These are phyloP conservation scores for Phytophthora aleatoria DNA, from an alignment of 352 stramenopile genomes.

Conservation along the genomic window DNA sequence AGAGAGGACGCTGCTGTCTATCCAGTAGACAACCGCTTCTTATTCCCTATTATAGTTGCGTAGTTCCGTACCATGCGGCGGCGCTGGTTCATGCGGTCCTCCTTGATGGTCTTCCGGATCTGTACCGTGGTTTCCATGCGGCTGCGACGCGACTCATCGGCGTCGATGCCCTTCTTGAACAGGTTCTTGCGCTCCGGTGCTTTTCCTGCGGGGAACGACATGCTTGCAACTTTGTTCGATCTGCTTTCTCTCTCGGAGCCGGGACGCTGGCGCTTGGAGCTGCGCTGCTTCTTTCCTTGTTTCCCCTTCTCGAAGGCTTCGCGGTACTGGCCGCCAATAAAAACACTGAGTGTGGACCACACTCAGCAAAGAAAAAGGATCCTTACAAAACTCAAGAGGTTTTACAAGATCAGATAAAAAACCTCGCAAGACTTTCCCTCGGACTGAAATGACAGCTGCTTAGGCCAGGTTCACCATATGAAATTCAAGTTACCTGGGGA, in stretches of 20 bases:
- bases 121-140: constrained; percentile 84
- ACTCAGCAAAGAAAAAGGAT: constrained; percentile 20
- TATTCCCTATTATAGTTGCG: background rate
- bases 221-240: constrained; percentile 26
- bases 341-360: constrained; percentile 30
- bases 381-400: constrained; percentile 25
- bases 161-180: constrained; percentile 84
- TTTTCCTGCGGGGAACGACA: constrained; percentile 77
- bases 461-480: background rate
- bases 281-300: constrained; percentile 37
- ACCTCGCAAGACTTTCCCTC: constrained; percentile 22
- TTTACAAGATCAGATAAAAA: constrained; percentile 25
- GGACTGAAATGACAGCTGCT: too few relatives aligned
- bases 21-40: background rate
- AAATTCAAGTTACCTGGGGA: background rate
- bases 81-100: constrained; percentile 82
- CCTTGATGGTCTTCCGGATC: constrained; percentile 86
- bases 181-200: constrained; percentile 74
- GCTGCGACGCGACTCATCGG: constrained; percentile 73
- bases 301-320: constrained; percentile 33
- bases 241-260: constrained; percentile 6
- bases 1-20: background rate
- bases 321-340: constrained; percentile 34
- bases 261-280: constrained; percentile 21
- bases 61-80: constrained; percentile 60